A percentile compares a stretch with the other conserved stretches of the same genome.
Conservation (phyloP, 2,329 filamentous ascomycete genomes). For the Penicillium polonicum region DNA sequence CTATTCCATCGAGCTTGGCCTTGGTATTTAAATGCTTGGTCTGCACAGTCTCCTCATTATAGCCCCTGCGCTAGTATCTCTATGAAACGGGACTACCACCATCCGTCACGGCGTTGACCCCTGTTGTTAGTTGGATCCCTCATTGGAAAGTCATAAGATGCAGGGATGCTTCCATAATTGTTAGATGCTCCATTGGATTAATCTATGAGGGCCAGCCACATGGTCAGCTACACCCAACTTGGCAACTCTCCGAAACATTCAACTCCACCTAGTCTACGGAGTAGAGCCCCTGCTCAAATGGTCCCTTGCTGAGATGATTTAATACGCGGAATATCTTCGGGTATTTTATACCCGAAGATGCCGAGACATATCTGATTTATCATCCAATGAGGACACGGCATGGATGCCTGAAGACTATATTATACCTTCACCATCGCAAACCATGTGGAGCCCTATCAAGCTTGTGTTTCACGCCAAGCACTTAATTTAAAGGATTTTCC, state of each 20-base stretch:
- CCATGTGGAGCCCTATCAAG: not conserved
- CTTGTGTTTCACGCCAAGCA: constrained; percentile 8
- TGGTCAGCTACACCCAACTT: not conserved
- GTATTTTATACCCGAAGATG: not conserved
- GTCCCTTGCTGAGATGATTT: not conserved
- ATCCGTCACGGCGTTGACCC: not conserved
- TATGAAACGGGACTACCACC: constrained; percentile 1
- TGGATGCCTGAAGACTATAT: too few relatives aligned
- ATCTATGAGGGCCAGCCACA: not conserved
- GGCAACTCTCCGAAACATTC: constrained; percentile 3
- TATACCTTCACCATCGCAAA: too few relatives aligned
- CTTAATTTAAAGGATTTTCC: not conserved
- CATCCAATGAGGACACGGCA: not conserved
- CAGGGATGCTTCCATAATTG: not conserved
- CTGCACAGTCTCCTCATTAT: not conserved
- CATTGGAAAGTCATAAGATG: not conserved
- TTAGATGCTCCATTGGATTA: not conserved
- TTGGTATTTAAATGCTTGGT: constrained; percentile 6
- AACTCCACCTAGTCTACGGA: not conserved
- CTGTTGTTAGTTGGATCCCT: not conserved
- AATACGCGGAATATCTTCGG: constrained; percentile 1
- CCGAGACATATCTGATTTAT: not conserved
- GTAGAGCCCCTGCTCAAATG: not conserved
- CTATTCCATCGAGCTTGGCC: constrained; percentile 1
- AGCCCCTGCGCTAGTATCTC: not conserved